These are phyloP conservation scores for Akanthomyces lecanii DNA, from an alignment of 2,329 filamentous ascomycete species.

Conservation along the genomic window DNA sequence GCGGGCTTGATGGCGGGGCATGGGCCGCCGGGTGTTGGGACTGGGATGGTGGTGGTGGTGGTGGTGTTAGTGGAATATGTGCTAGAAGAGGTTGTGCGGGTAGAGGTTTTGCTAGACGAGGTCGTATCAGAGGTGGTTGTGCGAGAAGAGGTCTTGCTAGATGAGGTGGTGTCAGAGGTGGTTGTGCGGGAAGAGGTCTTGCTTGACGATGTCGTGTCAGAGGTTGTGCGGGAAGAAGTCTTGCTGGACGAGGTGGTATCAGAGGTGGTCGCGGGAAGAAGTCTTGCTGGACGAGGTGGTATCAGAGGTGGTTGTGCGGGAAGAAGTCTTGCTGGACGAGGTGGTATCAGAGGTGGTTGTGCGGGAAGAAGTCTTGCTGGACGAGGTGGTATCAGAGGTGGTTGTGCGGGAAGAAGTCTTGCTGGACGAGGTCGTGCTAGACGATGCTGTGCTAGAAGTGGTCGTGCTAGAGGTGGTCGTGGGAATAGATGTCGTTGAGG, in stretches of 20 bases:
- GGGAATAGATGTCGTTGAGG: background rate
- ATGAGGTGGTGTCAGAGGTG: background rate
- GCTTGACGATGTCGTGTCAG: background rate
- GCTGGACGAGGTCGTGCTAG: background rate
- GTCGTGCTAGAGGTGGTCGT: background rate
- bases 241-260: background rate
- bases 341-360: background rate
- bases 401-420: background rate
- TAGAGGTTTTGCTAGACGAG: background rate
- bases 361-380: background rate
- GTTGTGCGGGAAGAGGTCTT: background rate
- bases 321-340: background rate
- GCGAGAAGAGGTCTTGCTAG: background rate
- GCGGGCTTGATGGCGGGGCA: background rate
- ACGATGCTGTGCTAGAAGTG: background rate
- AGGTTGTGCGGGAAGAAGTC: background rate
- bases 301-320: background rate
- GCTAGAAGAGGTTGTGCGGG: background rate
- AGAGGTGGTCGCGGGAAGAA: background rate
- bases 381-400: background rate
- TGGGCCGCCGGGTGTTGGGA: conserved; percentile 2
- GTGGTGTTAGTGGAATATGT: background rate
- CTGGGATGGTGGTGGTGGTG: background rate
- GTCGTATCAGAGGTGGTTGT: background rate
- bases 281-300: background rate